Evolutionary conservation across 805 yeast species (phyloP), one percentile per base, ranked within the genome.

Genomic region (Wickerhamiella qilinensis): DNA sequence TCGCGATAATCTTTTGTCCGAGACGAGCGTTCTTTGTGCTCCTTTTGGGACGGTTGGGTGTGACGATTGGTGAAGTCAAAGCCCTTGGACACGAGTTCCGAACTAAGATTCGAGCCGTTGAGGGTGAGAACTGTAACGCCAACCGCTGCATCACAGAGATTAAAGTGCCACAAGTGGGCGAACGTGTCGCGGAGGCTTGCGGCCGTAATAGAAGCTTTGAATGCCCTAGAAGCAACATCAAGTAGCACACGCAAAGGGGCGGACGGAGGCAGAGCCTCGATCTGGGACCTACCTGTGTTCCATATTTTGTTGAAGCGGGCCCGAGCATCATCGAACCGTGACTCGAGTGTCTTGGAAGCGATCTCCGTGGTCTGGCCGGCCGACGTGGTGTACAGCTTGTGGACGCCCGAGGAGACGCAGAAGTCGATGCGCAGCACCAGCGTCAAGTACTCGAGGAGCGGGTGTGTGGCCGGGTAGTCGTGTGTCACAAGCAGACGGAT

Each of bases 161-260:
- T 77, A 54, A 75, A 75, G 54, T 80, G 83, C 93, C 93, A 80
- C 41, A 76, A 64, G 49, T 75, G 75, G 50, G 75, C 76, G 56
- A 75, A 78, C 1, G 84, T 73, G 14, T 69, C 63, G 33, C 30
- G 27, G 17, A 30, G 14, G 18, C 7, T 6, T 17, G 36, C 6
- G 19, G 22, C 15, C 21, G 2, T 9, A 19, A 12, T 28, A n/a
- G 31, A 17, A 6, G 31, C 15, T n/a, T 7, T 9, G 15, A 29
- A 29, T 14, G 15, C 17, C 31, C 15, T 17, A 29, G 15, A 7
- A 29, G 31, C 31, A 9, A 7, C 7, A 8, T 11, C 16, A 7
- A 29, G 8, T 17, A 29, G 31, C 15, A 6, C 8, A 6, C 15
- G 8, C 7, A 29, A 14, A 6, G 16, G 8, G 7, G 16, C 31